Percentiles rank a stretch among this genome's conserved stretches.
Evolutionary conservation across 2,329 filamentous ascomycete species (phyloP).

Genomic region (Pseudogymnoascus sp.): DNA sequence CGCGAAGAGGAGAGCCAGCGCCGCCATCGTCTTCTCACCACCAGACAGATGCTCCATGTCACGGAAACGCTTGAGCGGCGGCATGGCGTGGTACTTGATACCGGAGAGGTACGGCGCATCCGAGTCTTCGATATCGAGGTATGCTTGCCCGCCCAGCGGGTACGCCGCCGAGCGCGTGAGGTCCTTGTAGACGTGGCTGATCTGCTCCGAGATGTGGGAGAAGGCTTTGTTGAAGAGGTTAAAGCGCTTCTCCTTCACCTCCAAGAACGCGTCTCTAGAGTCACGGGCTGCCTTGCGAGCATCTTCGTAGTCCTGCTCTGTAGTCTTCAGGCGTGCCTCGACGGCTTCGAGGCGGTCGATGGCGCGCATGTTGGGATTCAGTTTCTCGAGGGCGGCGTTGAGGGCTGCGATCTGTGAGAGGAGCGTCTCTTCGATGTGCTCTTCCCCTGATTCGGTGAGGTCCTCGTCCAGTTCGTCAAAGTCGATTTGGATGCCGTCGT

Average conservation of each 20-base stretch:
- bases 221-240: slow-evolving; percentile 95
- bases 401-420: slow-evolving; percentile 69
- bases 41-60: slow-evolving; percentile 98
- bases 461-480: slow-evolving; percentile 77
- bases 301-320: slow-evolving; percentile 82
- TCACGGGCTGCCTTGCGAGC: slow-evolving; percentile 65
- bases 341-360: slow-evolving; percentile 85
- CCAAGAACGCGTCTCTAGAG: slow-evolving; percentile 75
- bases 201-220: slow-evolving; percentile 88
- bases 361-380: slow-evolving; percentile 94
- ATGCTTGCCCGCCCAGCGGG: slow-evolving; percentile 79
- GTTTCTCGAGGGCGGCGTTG: slow-evolving; percentile 75
- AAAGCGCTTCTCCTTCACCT: slow-evolving; percentile 71
- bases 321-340: slow-evolving; percentile 70
- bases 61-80: slow-evolving; percentile 92
- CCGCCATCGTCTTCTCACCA: slow-evolving; percentile 98
- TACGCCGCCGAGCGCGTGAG: slow-evolving; percentile 86
- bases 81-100: slow-evolving; percentile 98
- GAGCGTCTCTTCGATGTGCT: slow-evolving; percentile 64
- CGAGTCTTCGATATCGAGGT: slow-evolving; percentile 87
- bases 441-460: slow-evolving; percentile 64
- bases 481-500: slow-evolving; percentile 86
- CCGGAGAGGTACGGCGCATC: slow-evolving; percentile 92
- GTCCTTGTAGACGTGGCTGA: slow-evolving; percentile 88
- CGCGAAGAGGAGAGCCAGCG: slow-evolving; percentile 89